A percentile compares a stretch with the other conserved stretches of the same genome.
These are phyloP conservation scores for Gaultheria prostrata DNA, from an alignment of 148 eudicot genomes.

Conservation along the genomic window DNA sequence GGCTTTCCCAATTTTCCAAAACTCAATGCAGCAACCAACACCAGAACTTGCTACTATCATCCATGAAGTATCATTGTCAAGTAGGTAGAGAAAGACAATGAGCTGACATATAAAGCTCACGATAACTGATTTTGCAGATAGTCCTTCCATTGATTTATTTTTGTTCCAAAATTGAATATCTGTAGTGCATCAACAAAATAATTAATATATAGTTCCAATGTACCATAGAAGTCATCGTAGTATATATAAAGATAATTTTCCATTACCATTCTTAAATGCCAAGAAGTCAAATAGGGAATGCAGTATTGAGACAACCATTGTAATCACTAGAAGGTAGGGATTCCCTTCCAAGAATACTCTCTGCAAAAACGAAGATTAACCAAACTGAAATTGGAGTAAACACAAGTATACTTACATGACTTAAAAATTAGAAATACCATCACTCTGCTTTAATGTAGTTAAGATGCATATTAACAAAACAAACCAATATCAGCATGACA, in stretches of 20 bases:
- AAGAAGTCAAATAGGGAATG: slow-evolving; percentile 92
- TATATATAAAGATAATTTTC: background rate
- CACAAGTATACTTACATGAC: background rate
- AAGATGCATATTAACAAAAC: background rate
- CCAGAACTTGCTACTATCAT: slow-evolving; percentile 98
- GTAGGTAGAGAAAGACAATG: slow-evolving; percentile 84
- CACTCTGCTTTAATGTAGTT: background rate
- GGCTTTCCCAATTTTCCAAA: slow-evolving; percentile 99
- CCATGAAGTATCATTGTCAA: slow-evolving; percentile 98
- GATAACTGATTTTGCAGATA: slow-evolving; percentile 87
- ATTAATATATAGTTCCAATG: slow-evolving; percentile 3
- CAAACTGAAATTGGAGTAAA: slow-evolving; percentile 6
- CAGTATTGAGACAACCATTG: slow-evolving; percentile 82
- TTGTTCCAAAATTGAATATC: slow-evolving; percentile 99
- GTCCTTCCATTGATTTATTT: slow-evolving; percentile 98
- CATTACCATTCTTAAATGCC: slow-evolving; percentile 94
- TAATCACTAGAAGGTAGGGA: slow-evolving; percentile 80
- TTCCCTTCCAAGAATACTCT: slow-evolving; percentile 97
- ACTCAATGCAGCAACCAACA: slow-evolving; percentile 90
- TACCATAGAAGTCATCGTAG: slow-evolving; percentile 5
- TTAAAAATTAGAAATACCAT: background rate
- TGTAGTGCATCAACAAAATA: slow-evolving; percentile 23
- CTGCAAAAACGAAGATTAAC: slow-evolving; percentile 41
- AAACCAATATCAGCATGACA: background rate
- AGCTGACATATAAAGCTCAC: slow-evolving; percentile 84